These are phyloP conservation scores for Kodamaea leandrae DNA, from an alignment of 805 yeast species.

Conservation along the genomic window DNA sequence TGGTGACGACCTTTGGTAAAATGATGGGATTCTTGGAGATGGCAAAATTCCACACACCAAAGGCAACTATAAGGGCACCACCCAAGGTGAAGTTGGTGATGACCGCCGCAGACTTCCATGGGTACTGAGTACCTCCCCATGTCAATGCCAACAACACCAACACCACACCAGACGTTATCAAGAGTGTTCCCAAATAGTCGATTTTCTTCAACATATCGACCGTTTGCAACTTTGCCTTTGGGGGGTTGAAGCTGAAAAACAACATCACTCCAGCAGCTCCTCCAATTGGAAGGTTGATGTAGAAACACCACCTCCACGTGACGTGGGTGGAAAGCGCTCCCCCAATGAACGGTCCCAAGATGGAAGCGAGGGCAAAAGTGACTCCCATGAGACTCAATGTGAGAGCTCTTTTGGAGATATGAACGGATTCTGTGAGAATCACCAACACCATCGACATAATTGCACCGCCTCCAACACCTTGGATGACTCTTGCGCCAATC, in stretches of 20 bases:
- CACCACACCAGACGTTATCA: constrained; percentile 18
- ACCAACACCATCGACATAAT: constrained; percentile 55
- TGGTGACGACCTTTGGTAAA: constrained; percentile 37
- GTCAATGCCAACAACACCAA: constrained; percentile 19
- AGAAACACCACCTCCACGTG: constrained; percentile 27
- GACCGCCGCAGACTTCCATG: constrained; percentile 56
- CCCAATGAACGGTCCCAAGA: constrained; percentile 24
- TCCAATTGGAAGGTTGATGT: constrained; percentile 24
- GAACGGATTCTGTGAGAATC: constrained; percentile 53
- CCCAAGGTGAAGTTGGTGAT: constrained; percentile 50
- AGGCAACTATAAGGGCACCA: constrained; percentile 31
- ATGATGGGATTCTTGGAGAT: constrained; percentile 46
- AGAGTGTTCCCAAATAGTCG: constrained; percentile 19
- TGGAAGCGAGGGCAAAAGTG: constrained; percentile 19
- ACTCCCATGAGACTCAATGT: constrained; percentile 18
- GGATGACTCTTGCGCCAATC: constrained; percentile 67
- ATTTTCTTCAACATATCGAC: constrained; percentile 15
- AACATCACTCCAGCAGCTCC: constrained; percentile 18
- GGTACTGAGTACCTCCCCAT: constrained; percentile 45
- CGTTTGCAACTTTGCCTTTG: constrained; percentile 19
- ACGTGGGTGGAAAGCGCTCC: constrained; percentile 23
- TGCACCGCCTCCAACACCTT: constrained; percentile 72
- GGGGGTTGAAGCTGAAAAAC: constrained; percentile 20
- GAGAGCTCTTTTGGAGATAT: constrained; percentile 27
- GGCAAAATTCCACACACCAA: constrained; percentile 41